Percentiles rank a stretch among this genome's conserved stretches.
These are phyloP conservation scores for Aspergillus quadricinctus DNA, from an alignment of 2,329 filamentous ascomycete species.

Conservation along the genomic window DNA sequence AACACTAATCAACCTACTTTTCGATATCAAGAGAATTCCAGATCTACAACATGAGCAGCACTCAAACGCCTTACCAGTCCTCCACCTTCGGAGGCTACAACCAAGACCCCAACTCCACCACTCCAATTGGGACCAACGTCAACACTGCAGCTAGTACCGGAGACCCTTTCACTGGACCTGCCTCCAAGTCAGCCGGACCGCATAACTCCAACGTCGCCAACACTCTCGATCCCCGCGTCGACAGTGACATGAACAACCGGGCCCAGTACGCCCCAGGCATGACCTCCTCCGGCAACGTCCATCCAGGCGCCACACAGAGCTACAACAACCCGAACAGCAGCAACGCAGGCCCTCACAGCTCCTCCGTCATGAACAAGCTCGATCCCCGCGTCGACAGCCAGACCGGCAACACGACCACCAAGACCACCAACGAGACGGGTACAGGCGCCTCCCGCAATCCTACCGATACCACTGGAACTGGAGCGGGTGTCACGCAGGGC, in stretches of 20 bases:
- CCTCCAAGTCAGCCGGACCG: slow-evolving; percentile 13
- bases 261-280: slow-evolving; percentile 16
- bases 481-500: slow-evolving; percentile 14
- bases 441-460: slow-evolving; percentile 5
- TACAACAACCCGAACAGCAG: neutral
- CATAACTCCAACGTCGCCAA: slow-evolving; percentile 26
- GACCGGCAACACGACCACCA: slow-evolving; percentile 17
- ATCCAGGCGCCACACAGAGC: slow-evolving; percentile 7
- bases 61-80: slow-evolving; percentile 12
- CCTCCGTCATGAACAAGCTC: slow-evolving; percentile 21
- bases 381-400: slow-evolving; percentile 25
- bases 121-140: slow-evolving; percentile 9
- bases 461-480: neutral
- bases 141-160: slow-evolving; percentile 5
- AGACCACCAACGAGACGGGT: slow-evolving; percentile 12
- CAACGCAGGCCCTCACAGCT: slow-evolving; percentile 17
- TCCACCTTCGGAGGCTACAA: slow-evolving; percentile 9
- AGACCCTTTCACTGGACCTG: slow-evolving; percentile 10
- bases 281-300: slow-evolving; percentile 10
- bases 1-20: neutral
- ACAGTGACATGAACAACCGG: slow-evolving; percentile 27
- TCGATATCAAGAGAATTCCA: neutral
- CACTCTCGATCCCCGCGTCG: slow-evolving; percentile 37
- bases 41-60: slow-evolving; percentile 11
- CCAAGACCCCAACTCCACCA: slow-evolving; percentile 10